Conservation (phyloP, 1,284 basidiomycete genomes). For the Moniliophthora roreri region DNA sequence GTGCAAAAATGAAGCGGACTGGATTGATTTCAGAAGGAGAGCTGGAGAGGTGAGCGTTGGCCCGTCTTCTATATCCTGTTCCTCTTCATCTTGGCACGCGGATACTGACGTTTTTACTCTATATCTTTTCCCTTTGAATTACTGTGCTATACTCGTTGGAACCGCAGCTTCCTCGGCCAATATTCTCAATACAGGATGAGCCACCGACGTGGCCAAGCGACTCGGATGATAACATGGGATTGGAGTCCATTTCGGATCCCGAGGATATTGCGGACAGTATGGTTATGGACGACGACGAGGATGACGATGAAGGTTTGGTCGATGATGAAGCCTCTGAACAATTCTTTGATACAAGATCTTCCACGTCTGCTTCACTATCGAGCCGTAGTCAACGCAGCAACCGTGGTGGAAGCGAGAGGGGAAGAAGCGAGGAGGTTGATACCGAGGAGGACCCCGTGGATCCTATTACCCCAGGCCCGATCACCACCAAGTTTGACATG, state of each 20-base stretch:
- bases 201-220: slow-evolving; percentile 78
- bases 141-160: no score
- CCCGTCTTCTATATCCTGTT: slow-evolving; percentile 6
- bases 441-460: slow-evolving; percentile 68
- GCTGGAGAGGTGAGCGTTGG: slow-evolving; percentile 61
- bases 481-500: slow-evolving; percentile 43
- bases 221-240: slow-evolving; percentile 73
- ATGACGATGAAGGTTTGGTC: slow-evolving; percentile 31
- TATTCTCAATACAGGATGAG: slow-evolving; percentile 84
- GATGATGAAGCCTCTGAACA: slow-evolving; percentile 34
- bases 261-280: slow-evolving; percentile 58
- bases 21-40: slow-evolving; percentile 77
- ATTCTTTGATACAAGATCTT: slow-evolving; percentile 48
- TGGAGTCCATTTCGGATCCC: slow-evolving; percentile 80
- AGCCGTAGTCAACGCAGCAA: slow-evolving; percentile 27
- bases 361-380: slow-evolving; percentile 37
- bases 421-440: slow-evolving; percentile 51
- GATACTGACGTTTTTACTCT: not conserved
- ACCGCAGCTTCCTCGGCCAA: slow-evolving; percentile 68
- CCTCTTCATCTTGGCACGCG: slow-evolving; percentile 8
- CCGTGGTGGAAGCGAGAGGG: slow-evolving; percentile 24
- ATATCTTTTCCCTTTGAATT: slow-evolving; percentile 26
- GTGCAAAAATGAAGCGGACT: slow-evolving; percentile 79
- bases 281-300: slow-evolving; percentile 37
- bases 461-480: slow-evolving; percentile 63